Evolutionary conservation across 2,329 filamentous ascomycete genomes (phyloP).

Genomic region (Calcarisporium arbuscula): DNA sequence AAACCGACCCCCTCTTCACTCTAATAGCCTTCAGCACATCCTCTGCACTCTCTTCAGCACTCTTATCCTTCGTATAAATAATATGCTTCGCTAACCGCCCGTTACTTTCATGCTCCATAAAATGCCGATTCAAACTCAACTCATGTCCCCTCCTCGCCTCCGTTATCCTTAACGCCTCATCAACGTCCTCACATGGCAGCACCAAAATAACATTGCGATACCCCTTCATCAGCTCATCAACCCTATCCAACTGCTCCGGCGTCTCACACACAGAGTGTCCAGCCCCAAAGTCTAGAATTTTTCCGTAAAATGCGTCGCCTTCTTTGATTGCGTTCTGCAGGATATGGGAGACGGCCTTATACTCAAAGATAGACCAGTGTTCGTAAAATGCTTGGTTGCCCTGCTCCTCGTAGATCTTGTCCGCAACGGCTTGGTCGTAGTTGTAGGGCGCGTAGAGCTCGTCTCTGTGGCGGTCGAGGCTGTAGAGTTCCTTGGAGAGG

Average conservation of each 20-base stretch:
- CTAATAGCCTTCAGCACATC: no score
- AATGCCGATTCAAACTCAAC: constrained; percentile 4
- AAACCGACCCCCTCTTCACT: no score
- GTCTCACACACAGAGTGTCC: constrained; percentile 8
- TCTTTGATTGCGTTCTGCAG: no score
- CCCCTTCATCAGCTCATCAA: constrained; percentile 2
- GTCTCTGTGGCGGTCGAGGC: constrained; percentile 8
- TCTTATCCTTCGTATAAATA: constrained; percentile 2
- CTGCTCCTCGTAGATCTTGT: no score
- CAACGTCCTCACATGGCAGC: constrained; percentile 4
- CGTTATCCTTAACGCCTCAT: constrained; percentile 5
- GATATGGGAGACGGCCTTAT: no score
- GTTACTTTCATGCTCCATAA: constrained; percentile 8
- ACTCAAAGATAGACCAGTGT: no score
- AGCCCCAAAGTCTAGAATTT: constrained; percentile 8
- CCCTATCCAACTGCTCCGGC: constrained; percentile 1
- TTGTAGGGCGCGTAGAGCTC: constrained; percentile 8
- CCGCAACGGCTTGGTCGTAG: constrained; percentile 6
- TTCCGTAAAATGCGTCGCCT: constrained; percentile 5
- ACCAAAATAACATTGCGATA: constrained; percentile 4
- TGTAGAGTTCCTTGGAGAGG: constrained; percentile 5
- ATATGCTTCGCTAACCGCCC: constrained; percentile 5
- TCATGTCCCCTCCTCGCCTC: constrained; percentile 3
- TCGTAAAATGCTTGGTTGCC: no score
- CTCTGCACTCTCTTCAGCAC: not conserved